Evolutionary conservation across 306 rosid species (phyloP).

Genomic region (Bauhinia variegata): DNA sequence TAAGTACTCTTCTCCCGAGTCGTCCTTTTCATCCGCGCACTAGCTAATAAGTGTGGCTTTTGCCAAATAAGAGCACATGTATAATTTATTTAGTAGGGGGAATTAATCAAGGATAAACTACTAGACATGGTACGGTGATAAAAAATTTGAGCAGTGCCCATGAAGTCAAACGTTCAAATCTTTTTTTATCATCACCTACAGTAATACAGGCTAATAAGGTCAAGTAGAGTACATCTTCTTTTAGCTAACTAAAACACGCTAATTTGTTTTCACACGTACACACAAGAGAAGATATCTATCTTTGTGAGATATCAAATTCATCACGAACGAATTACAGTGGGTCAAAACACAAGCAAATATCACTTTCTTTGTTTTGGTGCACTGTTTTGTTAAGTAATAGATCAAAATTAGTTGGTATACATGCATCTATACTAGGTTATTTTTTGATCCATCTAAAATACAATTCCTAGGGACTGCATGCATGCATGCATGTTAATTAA

Average conservation of each 20-base stretch:
- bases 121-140: too few species aligned
- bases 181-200: too few species aligned
- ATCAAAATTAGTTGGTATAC: background rate
- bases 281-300: conserved; percentile 30
- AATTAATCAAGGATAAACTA: too few species aligned
- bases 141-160: too few species aligned
- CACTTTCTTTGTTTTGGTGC: conserved; percentile 15
- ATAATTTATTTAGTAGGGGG: too few species aligned
- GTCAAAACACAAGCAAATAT: conserved; percentile 33
- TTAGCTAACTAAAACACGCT: too few species aligned
- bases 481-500: conserved; percentile 5
- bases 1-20: conserved; percentile 12
- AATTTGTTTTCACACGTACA: conserved; percentile 31
- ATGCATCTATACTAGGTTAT: too few species aligned
- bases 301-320: conserved; percentile 21
- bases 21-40: conserved; percentile 13
- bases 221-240: too few species aligned
- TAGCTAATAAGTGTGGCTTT: background rate
- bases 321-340: conserved; percentile 39
- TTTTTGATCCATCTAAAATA: too few species aligned
- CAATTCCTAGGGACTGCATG: too few species aligned
- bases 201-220: background rate
- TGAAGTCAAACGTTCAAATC: too few species aligned
- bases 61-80: background rate
- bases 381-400: background rate